These are phyloP conservation scores for Musa troglodytarum DNA, from an alignment of 176 grass and related monocot species.

Conservation along the genomic window DNA sequence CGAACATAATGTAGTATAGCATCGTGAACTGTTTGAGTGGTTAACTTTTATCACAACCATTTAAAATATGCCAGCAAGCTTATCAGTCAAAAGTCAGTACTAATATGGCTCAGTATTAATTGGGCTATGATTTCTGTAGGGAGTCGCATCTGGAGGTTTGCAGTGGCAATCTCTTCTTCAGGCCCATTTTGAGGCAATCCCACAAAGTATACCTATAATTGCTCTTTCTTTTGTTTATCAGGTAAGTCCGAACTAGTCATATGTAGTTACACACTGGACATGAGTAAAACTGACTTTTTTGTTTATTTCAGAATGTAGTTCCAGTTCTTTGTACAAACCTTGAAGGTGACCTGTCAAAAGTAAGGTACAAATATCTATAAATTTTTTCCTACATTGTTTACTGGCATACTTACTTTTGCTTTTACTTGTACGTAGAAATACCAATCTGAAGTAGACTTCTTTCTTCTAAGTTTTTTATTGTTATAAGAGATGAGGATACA, in stretches of 20 bases:
- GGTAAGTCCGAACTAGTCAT: slow-evolving; percentile 31
- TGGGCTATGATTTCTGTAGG: slow-evolving; percentile 25
- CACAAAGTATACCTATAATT: slow-evolving; percentile 90
- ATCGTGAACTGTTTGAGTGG: background rate
- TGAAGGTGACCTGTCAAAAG: slow-evolving; percentile 80
- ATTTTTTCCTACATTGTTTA: background rate
- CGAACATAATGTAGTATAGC: background rate
- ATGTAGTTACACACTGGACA: background rate
- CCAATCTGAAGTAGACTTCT: background rate
- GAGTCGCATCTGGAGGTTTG: slow-evolving; percentile 56
- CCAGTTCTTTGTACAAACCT: slow-evolving; percentile 89
- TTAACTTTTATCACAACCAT: background rate
- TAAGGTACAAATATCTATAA: slow-evolving; percentile 43
- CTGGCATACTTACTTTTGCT: background rate
- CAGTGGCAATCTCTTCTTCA: slow-evolving; percentile 77
- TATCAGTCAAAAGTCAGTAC: too few species aligned
- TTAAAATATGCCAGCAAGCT: background rate
- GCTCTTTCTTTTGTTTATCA: slow-evolving; percentile 95
- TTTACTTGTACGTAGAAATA: background rate
- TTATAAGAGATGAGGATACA: too few species aligned
- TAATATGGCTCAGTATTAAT: background rate
- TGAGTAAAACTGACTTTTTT: slow-evolving; percentile 6
- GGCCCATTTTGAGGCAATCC: slow-evolving; percentile 56
- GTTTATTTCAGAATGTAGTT: slow-evolving; percentile 77
- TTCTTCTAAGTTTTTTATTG: too few species aligned